Base-by-base conservation (phyloP, 2,329 filamentous ascomycete genomes). In the Sclerotinia spermophila region DNA sequence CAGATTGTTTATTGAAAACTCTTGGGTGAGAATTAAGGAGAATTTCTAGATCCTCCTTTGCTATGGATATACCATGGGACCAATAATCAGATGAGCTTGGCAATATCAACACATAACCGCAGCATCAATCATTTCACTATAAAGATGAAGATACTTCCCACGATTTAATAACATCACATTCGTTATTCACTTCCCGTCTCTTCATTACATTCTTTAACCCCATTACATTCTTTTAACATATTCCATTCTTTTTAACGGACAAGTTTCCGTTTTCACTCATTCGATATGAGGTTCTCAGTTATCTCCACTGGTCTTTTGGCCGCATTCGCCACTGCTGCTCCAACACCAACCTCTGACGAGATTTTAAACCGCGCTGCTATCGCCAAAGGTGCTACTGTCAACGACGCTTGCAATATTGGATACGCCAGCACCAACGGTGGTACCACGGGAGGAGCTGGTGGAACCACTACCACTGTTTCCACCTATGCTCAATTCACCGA, bases 371-470 rank as follows among this genome's bases (percentile, higher is more conserved):
- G 70, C 35, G 74, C 74, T 24, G 67, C 58, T 15, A 71, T 76
- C 61, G 71, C 30, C 27, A 86, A 86, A 79, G 83, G 86, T 66
- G 83, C 82, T 73, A 79, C 80, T 67, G 71, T 76, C n/a, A 73
- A 74, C n/a, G 76, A 77, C 51, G 68, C 72, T 19, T 72, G 74
- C 24, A 77, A 77, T 42, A 78, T 79, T 60, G 84, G 84, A 45
- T 86, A 83, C 74, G 83, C 81, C 58, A 82, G 81, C 35, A 74
- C 81, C 72, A 85, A 85, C 67, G 83, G 67, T 61, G 67, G 75
- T 42, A 84, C 83, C 1, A 84, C 81, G 19, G 84, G 84, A 72
- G 84, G 84, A 70, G 80, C 81, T 24, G 81, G 80, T 55, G 83
- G 82, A 27, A 76, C 78, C 44, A 81, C 80, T 13, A 82, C 80